phyloP scores from a whole-genome alignment of 495 filamentous ascomycete species.

The Penicillium samsonianum region DNA sequence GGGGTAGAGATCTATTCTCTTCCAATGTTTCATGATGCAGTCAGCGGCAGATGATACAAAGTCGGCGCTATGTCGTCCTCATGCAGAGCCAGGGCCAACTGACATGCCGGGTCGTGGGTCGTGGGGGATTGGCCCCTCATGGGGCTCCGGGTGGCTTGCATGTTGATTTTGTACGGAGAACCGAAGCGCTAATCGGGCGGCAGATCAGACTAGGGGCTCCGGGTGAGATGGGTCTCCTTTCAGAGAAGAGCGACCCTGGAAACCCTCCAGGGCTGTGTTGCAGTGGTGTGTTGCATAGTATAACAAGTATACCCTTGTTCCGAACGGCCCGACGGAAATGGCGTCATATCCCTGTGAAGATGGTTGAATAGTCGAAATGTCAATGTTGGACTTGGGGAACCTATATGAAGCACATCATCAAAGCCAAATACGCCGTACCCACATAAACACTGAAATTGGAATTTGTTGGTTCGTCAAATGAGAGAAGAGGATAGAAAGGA shows the following conservation, averaged over 20 bases:
- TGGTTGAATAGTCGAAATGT: neutral
- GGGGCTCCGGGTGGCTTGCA: slow-evolving; percentile 10
- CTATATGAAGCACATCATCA: neutral
- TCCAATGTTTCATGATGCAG: slow-evolving; percentile 6
- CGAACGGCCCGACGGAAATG: neutral
- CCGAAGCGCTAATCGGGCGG: neutral
- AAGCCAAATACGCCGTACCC: neutral
- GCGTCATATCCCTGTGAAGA: neutral
- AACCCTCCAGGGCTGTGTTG: no score
- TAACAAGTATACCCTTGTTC: neutral
- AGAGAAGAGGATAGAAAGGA: neutral
- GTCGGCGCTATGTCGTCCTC: neutral
- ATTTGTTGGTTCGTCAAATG: neutral
- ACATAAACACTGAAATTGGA: neutral
- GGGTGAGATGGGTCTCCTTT: neutral
- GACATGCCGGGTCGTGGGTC: slow-evolving; percentile 1
- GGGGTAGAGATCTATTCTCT: slow-evolving; percentile 1
- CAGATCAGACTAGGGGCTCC: neutral
- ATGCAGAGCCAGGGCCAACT: neutral
- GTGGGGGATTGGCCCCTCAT: slow-evolving; percentile 4
- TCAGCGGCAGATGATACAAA: slow-evolving; percentile 16
- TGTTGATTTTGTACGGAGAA: neutral
- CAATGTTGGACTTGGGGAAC: neutral
- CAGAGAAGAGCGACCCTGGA: no score
- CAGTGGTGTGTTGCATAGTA: neutral